phyloP scores from a whole-genome alignment of 257 asterid species.

The Lycium ferocissimum region DNA sequence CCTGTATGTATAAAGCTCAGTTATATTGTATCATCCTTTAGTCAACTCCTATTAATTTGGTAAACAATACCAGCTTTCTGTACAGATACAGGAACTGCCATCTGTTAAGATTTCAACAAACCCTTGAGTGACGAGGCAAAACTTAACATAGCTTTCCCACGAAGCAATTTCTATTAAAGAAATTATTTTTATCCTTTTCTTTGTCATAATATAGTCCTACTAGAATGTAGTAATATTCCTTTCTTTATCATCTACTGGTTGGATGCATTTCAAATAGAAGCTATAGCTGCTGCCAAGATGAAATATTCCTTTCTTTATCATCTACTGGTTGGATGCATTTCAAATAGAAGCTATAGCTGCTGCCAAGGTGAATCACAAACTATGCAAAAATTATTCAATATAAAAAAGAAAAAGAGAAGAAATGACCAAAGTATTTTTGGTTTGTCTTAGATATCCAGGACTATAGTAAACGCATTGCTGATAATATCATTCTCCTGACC shows the following conservation, averaged over 20 bases:
- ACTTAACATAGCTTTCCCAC: not conserved
- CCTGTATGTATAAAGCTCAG: not conserved
- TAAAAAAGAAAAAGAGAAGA: not conserved
- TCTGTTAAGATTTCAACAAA: constrained; percentile 15
- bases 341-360: constrained; percentile 9
- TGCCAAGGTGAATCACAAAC: constrained; percentile 16
- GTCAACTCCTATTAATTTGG: not conserved
- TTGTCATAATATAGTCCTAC: constrained; percentile 11
- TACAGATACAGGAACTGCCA: not conserved
- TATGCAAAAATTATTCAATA: not conserved
- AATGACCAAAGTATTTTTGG: not conserved
- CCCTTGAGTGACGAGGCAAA: constrained; percentile 2
- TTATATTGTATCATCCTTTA: not conserved
- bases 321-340: not conserved
- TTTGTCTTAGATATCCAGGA: not conserved
- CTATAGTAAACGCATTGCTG: not conserved
- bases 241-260: not conserved
- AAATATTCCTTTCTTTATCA: not conserved
- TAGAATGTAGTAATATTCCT: not conserved
- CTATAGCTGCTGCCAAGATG: not conserved
- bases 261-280: not conserved
- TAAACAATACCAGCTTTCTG: constrained; percentile 18
- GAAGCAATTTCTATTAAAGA: not conserved
- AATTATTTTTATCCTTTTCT: not conserved
- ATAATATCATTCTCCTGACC: constrained; percentile 12